Evolutionary conservation across 2,329 filamentous ascomycete species (phyloP).

Genomic region (Penicillium sp.): DNA sequence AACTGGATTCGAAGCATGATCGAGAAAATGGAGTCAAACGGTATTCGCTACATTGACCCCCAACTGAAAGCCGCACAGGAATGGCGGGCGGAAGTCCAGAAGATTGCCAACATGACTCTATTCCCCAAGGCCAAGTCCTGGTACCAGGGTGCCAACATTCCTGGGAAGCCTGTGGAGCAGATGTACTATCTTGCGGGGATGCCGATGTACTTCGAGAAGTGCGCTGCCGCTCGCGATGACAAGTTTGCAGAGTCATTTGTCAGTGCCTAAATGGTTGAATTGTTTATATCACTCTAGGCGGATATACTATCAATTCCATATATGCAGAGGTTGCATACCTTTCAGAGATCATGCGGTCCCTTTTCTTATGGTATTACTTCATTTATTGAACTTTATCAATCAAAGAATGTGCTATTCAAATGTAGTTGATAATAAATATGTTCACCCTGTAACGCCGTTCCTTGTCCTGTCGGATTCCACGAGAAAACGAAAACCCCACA

Average conservation of each 20-base stretch:
- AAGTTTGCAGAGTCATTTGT: neutral
- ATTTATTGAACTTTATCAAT: too few relatives aligned
- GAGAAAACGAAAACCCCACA: neutral
- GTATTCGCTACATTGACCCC: slow-evolving; percentile 5
- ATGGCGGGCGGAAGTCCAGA: slow-evolving; percentile 10
- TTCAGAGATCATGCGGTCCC: too few relatives aligned
- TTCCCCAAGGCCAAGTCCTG: slow-evolving; percentile 56
- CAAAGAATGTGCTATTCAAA: neutral
- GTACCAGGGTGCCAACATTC: slow-evolving; percentile 61
- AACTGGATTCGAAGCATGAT: slow-evolving; percentile 52
- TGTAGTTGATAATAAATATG: neutral
- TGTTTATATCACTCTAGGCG: too few relatives aligned
- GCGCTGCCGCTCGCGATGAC: neutral
- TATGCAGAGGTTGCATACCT: too few relatives aligned
- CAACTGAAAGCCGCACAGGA: slow-evolving; percentile 1
- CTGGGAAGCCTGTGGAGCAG: slow-evolving; percentile 48
- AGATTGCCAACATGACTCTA: slow-evolving; percentile 47
- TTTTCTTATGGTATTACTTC: too few relatives aligned
- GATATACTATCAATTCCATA: too few relatives aligned
- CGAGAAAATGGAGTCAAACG: slow-evolving; percentile 33
- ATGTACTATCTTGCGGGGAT: slow-evolving; percentile 7
- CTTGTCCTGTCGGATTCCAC: neutral
- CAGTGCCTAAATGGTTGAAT: neutral
- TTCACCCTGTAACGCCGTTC: neutral
- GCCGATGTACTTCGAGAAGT: neutral